Conservation (phyloP, 2,329 filamentous ascomycete genomes). For the Zymoseptoria passerinii region DNA sequence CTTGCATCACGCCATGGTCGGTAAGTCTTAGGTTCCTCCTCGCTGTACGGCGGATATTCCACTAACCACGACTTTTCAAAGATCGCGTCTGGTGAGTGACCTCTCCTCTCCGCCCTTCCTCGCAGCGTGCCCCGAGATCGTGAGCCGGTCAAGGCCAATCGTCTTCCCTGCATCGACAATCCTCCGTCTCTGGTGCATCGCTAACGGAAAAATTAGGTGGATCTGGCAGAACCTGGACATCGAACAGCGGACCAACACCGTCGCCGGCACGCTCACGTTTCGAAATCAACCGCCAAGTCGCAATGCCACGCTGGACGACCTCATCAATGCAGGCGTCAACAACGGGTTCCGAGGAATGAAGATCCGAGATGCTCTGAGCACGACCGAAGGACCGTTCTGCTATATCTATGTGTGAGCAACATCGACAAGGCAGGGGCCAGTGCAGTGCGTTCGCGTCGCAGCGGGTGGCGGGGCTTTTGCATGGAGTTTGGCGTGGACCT, state of each 20-base stretch:
- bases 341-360: slow-evolving; percentile 1
- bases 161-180: too few relatives aligned
- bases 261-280: slow-evolving; percentile 9
- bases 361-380: slow-evolving; percentile 14
- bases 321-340: slow-evolving; percentile 12
- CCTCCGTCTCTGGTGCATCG: slow-evolving; percentile 5
- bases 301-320: slow-evolving; percentile 14
- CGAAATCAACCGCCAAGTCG: slow-evolving; percentile 10
- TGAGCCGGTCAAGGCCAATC: neutral
- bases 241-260: slow-evolving; percentile 21
- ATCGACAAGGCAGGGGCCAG: neutral
- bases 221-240: slow-evolving; percentile 44
- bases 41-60: neutral
- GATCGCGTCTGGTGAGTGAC: neutral
- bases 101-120: neutral
- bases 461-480: neutral
- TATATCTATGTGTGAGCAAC: slow-evolving; percentile 11
- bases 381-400: slow-evolving; percentile 13
- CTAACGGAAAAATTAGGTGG: slow-evolving; percentile 37
- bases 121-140: neutral
- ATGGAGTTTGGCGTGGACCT: too few relatives aligned
- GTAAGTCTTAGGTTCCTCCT: neutral
- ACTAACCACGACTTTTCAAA: neutral
- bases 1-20: neutral
- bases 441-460: neutral